Conservation (phyloP, 2,329 filamentous ascomycete genomes). For the Aspergillus felis region DNA sequence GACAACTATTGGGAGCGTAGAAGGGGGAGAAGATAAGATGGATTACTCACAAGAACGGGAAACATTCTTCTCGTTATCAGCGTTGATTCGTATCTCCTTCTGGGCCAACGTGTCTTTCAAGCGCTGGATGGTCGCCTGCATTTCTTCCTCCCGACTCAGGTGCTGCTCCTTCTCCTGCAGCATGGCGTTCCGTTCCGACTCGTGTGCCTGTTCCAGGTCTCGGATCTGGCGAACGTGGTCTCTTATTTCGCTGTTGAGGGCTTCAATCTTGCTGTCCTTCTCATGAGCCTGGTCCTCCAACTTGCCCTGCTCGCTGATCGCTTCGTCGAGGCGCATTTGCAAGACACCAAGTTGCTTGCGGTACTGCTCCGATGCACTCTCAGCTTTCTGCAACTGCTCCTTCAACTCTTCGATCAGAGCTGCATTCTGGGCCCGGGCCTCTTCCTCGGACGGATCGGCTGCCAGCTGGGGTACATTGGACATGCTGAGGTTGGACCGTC, state of each 20-base stretch:
- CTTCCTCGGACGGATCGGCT: conserved; percentile 58
- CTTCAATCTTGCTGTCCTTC: conserved; percentile 76
- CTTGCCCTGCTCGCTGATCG: conserved; percentile 74
- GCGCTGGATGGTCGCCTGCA: conserved; percentile 84
- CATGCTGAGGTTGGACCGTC: conserved; percentile 41
- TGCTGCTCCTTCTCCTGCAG: conserved; percentile 91
- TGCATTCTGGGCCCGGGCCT: conserved; percentile 73
- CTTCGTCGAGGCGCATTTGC: conserved; percentile 81
- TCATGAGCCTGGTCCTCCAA: conserved; percentile 87
- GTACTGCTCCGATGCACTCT: conserved; percentile 71
- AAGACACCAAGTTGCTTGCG: conserved; percentile 81
- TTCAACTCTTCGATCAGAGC: conserved; percentile 80
- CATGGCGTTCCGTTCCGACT: conserved; percentile 80
- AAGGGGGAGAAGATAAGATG: neutral
- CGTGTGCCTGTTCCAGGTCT: conserved; percentile 89
- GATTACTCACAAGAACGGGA: conserved; percentile 49
- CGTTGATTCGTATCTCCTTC: conserved; percentile 55
- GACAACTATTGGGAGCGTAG: conserved; percentile 1
- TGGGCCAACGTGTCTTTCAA: conserved; percentile 85
- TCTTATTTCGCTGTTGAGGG: conserved; percentile 77
- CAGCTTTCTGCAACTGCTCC: conserved; percentile 75
- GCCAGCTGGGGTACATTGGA: conserved; percentile 42
- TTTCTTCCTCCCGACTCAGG: conserved; percentile 77
- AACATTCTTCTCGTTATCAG: conserved; percentile 49
- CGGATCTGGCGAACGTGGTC: conserved; percentile 78